Evolutionary conservation across 768 basidiomycete species (phyloP).

Genomic region (Glaciozyma antarctica): DNA sequence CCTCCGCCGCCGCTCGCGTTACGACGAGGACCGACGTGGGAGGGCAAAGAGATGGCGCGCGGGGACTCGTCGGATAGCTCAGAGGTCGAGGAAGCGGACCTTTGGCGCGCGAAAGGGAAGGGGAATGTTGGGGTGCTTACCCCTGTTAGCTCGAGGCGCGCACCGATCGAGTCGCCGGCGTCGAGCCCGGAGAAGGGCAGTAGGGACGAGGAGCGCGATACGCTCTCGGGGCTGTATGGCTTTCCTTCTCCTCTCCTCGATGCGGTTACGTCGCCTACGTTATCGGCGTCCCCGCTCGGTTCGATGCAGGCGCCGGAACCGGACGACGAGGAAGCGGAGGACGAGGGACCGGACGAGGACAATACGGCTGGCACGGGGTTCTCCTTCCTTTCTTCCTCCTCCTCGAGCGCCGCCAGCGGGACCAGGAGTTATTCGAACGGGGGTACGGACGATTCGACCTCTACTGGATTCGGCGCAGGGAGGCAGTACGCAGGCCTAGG

Average conservation of each 20-base stretch:
- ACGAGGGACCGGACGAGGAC: neutral
- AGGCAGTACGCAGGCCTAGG: conserved; percentile 26
- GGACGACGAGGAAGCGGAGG: neutral
- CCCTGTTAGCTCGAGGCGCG: neutral
- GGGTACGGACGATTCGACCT: neutral
- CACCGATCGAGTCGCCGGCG: neutral
- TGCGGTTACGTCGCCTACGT: neutral
- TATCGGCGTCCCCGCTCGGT: neutral
- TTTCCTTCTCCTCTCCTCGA: conserved; percentile 16
- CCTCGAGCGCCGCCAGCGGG: neutral
- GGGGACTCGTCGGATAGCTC: neutral
- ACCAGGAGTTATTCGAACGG: neutral
- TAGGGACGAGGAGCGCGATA: conserved; percentile 10
- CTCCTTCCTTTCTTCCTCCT: neutral
- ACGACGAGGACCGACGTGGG: neutral
- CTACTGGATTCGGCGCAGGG: neutral
- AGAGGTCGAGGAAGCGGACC: neutral
- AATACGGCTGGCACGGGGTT: conserved; percentile 3
- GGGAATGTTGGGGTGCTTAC: neutral
- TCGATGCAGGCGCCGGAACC: neutral
- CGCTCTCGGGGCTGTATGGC: conserved; percentile 5
- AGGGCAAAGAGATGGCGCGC: conserved; percentile 1
- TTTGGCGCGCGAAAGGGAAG: neutral
- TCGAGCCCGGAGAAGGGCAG: neutral
- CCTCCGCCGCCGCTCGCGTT: conserved; percentile 23